Conservation (phyloP, 2,329 filamentous ascomycete genomes). For the Sarocladiaceae sp. region DNA sequence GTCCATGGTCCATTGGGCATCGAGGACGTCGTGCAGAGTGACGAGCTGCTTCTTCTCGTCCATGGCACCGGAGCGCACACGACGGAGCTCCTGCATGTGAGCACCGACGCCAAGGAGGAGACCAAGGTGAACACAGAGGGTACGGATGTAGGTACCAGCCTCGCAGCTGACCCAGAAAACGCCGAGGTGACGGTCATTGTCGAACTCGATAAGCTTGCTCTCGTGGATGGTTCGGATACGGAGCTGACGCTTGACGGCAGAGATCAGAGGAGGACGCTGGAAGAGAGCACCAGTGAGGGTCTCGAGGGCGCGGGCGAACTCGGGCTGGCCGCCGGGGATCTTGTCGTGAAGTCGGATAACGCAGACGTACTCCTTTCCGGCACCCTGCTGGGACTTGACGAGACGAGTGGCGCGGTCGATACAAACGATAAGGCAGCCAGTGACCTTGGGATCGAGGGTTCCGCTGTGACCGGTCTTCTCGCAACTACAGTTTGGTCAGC, state of each 20-base stretch:
- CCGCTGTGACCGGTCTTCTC: slow-evolving; percentile 99
- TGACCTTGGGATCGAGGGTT: slow-evolving; percentile 97
- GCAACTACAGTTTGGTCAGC: slow-evolving; percentile 23
- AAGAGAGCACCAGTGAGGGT: slow-evolving; percentile 95
- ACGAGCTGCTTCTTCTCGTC: slow-evolving; percentile 85
- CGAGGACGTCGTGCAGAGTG: slow-evolving; percentile 80
- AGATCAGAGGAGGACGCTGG: slow-evolving; percentile 88
- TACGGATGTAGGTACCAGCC: slow-evolving; percentile 96
- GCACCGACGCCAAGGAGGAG: slow-evolving; percentile 75
- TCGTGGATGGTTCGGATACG: slow-evolving; percentile 98
- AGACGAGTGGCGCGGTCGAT: slow-evolving; percentile 95
- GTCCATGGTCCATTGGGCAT: slow-evolving; percentile 94
- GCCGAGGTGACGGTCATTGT: slow-evolving; percentile 94
- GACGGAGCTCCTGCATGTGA: slow-evolving; percentile 96
- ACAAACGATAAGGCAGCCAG: slow-evolving; percentile 89
- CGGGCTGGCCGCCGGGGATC: slow-evolving; percentile 85
- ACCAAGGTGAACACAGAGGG: slow-evolving; percentile 91
- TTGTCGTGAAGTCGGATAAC: slow-evolving; percentile 95
- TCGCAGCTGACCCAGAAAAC: slow-evolving; percentile 99
- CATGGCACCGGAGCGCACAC: slow-evolving; percentile 93
- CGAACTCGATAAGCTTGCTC: slow-evolving; percentile 94
- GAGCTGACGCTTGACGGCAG: slow-evolving; percentile 96
- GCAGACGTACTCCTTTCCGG: slow-evolving; percentile 98
- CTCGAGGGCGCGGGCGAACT: slow-evolving; percentile 91
- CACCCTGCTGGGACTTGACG: slow-evolving; percentile 98